Base-by-base conservation (phyloP, 768 basidiomycete genomes). In the Termitomyces sp. region DNA sequence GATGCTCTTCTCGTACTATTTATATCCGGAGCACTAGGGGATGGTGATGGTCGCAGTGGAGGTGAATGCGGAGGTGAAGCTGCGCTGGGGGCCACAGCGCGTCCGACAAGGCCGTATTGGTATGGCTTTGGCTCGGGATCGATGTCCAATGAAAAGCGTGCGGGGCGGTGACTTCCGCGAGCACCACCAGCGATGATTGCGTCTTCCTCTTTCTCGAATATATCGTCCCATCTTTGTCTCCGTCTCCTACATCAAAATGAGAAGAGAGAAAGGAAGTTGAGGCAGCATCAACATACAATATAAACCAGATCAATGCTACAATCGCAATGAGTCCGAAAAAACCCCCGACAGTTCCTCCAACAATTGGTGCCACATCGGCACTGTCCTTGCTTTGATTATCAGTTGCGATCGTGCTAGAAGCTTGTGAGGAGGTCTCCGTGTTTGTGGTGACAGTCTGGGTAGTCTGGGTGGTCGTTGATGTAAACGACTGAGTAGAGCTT, bases 61-160 rank as follows among this genome's bases (percentile, higher is more conserved):
- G 78, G 75, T 2, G 68, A 70, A 47, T 70, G 63, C 15, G 72
- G 76, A 17, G 78, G 75, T 3, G 73, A 71, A 17, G 59, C 57
- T 49, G 73, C 68, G 19, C 63, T 54, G 65, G 62, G 26, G 62
- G 72, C 38, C 65, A 67, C 63, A 2, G 72, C 71, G 23, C 76
- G 77, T 3, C 84, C 85, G 26, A 87, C 78, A 42, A 81, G 73
- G 17, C 84, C 84, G 60, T 87, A 87, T 62, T 82, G 75, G 63
- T 87, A 87, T 23, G 84, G 83, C 64, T 71, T 78, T 5, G 81
- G 82, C 47, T 77, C 75, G 30, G 70, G 67, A 41, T 73, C 71
- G 23, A 66, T 59, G 44, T 71, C 66, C 28, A 71, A 61, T 15
- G 68, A 70, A 53, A 72, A 63, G 45, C 70, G 63, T 56, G 63